These are phyloP conservation scores for Globisporangium apiculatum DNA, from an alignment of 352 stramenopile genomes.

Conservation along the genomic window DNA sequence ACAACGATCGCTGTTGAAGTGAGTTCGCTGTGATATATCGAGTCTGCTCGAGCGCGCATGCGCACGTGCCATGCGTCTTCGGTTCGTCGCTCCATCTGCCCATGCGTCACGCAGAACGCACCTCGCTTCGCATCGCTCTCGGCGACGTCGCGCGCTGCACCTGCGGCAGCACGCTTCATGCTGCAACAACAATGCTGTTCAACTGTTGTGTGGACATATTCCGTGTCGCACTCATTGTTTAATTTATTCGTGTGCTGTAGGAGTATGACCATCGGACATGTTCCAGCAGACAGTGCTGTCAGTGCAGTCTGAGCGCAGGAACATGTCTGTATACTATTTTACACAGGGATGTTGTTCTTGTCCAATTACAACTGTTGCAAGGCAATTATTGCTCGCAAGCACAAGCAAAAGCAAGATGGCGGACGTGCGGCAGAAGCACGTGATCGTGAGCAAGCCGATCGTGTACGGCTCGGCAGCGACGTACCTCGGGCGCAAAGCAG, in stretches of 20 bases:
- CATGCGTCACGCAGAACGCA: not conserved
- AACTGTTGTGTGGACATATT: too few relatives aligned
- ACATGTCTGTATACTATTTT: too few relatives aligned
- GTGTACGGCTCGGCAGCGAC: conserved; percentile 93
- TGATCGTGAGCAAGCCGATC: conserved; percentile 90
- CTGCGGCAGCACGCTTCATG: conserved; percentile 1
- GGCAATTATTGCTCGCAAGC: too few relatives aligned
- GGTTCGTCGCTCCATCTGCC: too few relatives aligned
- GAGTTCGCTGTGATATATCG: not conserved
- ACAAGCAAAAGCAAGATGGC: conserved; percentile 31
- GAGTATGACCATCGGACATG: too few relatives aligned
- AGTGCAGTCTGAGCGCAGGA: too few relatives aligned
- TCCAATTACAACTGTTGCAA: too few relatives aligned
- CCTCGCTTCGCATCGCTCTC: not conserved
- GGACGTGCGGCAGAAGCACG: conserved; percentile 64
- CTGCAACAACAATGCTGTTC: too few relatives aligned
- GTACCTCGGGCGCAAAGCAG: conserved; percentile 88
- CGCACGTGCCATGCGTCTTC: not conserved
- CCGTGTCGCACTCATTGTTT: not conserved
- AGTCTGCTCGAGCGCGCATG: not conserved
- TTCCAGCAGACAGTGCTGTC: too few relatives aligned
- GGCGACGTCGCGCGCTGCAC: not conserved
- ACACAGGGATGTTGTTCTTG: too few relatives aligned
- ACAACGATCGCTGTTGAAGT: not conserved
- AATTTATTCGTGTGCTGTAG: too few relatives aligned